Evolutionary conservation across 2,329 filamentous ascomycete genomes (phyloP).

Genomic region (Epicoccum nigrum): DNA sequence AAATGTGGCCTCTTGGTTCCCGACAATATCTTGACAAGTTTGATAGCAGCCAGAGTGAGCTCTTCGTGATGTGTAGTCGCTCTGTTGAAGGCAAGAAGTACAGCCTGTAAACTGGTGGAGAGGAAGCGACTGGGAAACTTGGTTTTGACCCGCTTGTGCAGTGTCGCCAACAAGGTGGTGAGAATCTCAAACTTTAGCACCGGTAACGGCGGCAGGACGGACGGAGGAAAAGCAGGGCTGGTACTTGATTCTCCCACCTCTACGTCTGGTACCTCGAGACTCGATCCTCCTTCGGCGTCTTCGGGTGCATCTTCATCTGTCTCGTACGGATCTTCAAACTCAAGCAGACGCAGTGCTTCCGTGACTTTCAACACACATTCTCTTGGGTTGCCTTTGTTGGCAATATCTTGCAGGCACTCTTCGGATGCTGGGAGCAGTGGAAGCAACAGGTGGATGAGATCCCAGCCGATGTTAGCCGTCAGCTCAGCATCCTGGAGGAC

Average conservation of each 20-base stretch:
- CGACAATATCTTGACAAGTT: constrained; percentile 72
- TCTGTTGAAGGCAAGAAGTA: constrained; percentile 69
- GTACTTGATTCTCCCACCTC: constrained; percentile 41
- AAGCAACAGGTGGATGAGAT: constrained; percentile 77
- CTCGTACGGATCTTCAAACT: constrained; percentile 59
- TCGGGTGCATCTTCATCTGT: constrained; percentile 50
- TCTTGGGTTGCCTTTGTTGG: constrained; percentile 77
- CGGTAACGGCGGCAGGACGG: constrained; percentile 47
- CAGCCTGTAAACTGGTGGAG: constrained; percentile 75
- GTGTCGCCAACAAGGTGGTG: constrained; percentile 72
- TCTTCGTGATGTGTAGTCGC: constrained; percentile 63
- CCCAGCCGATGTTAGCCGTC: constrained; percentile 82
- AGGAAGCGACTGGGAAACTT: constrained; percentile 80
- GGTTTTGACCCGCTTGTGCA: constrained; percentile 77
- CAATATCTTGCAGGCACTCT: constrained; percentile 74
- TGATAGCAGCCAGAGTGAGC: constrained; percentile 72
- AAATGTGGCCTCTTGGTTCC: constrained; percentile 70
- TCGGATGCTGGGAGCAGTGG: constrained; percentile 69
- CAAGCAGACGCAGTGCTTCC: constrained; percentile 69
- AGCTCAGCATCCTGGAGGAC: constrained; percentile 71
- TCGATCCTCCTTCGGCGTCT: constrained; percentile 34
- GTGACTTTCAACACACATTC: constrained; percentile 83
- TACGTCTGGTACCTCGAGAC: constrained; percentile 30
- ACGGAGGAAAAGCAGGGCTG: constrained; percentile 32
- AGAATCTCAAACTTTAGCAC: constrained; percentile 69